Conservation (phyloP, 2,329 filamentous ascomycete genomes). For the Pseudopithomyces maydicus region DNA sequence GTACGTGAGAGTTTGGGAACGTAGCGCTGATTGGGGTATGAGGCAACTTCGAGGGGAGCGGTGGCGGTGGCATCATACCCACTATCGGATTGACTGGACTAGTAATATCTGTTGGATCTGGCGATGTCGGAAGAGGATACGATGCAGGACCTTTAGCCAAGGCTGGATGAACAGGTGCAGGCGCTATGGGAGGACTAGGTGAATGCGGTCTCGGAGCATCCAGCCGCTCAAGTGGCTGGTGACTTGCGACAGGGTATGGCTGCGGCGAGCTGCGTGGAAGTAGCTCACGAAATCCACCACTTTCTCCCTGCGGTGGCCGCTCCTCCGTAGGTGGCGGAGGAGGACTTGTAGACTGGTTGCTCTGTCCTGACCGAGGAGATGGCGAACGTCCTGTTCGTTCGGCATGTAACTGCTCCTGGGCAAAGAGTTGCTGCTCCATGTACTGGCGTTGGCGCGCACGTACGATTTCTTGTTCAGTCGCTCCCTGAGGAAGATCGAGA, state of each 20-base stretch:
- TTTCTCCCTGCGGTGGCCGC: slow-evolving; percentile 11
- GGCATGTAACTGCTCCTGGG: slow-evolving; percentile 38
- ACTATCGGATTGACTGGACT: slow-evolving; percentile 31
- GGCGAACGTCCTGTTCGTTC: slow-evolving; percentile 37
- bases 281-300: slow-evolving; percentile 41
- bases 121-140: slow-evolving; percentile 34
- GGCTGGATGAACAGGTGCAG: slow-evolving; percentile 25
- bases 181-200: slow-evolving; percentile 21
- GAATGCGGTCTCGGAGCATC: slow-evolving; percentile 15
- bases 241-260: slow-evolving; percentile 24
- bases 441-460: slow-evolving; percentile 43
- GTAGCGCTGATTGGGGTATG: slow-evolving; percentile 26
- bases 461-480: slow-evolving; percentile 44
- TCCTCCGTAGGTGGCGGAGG: slow-evolving; percentile 12
- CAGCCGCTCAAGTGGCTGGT: background rate
- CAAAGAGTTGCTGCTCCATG: slow-evolving; percentile 39
- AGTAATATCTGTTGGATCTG: slow-evolving; percentile 17
- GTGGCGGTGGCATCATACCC: slow-evolving; percentile 23
- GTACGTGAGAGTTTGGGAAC: slow-evolving; percentile 12
- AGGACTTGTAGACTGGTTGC: slow-evolving; percentile 28
- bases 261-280: slow-evolving; percentile 38
- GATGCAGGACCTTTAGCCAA: slow-evolving; percentile 21
- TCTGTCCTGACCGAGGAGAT: slow-evolving; percentile 32
- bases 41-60: slow-evolving; percentile 25
- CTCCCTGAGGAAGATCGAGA: slow-evolving; percentile 40